phyloP scores from a whole-genome alignment of 2,329 filamentous ascomycete species.

The Botryotinia globosa region DNA sequence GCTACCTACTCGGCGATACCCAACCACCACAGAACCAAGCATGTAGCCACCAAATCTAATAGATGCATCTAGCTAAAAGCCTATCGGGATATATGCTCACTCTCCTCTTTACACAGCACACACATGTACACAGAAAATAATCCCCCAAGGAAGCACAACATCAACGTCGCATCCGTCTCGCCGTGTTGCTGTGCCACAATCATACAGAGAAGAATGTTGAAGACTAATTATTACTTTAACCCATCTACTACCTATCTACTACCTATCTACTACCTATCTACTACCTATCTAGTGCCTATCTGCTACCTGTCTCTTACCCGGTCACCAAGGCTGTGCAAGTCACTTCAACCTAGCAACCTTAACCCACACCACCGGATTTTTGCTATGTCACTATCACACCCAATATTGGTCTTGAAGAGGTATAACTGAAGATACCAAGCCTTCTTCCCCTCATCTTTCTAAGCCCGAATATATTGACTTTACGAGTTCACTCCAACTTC shows the following conservation, averaged over 20 bases:
- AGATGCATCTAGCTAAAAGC: not conserved
- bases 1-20: not conserved
- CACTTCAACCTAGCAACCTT: not conserved
- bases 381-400: not conserved
- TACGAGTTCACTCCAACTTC: not conserved
- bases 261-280: too few relatives aligned
- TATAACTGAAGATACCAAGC: not conserved
- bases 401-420: not conserved
- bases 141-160: slow-evolving; percentile 6
- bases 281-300: too few relatives aligned
- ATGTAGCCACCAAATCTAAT: not conserved
- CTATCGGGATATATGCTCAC: slow-evolving; percentile 4
- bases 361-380: slow-evolving; percentile 8
- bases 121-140: not conserved
- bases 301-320: not conserved
- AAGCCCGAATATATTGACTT: not conserved
- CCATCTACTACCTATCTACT: not conserved
- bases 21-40: not conserved
- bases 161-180: slow-evolving; percentile 11
- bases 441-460: slow-evolving; percentile 16
- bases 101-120: not conserved
- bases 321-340: not conserved
- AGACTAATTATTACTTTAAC: not conserved
- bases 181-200: not conserved
- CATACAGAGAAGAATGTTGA: not conserved